Conservation (phyloP, 1,284 basidiomycete species). For the Papiliotrema flavescens region DNA sequence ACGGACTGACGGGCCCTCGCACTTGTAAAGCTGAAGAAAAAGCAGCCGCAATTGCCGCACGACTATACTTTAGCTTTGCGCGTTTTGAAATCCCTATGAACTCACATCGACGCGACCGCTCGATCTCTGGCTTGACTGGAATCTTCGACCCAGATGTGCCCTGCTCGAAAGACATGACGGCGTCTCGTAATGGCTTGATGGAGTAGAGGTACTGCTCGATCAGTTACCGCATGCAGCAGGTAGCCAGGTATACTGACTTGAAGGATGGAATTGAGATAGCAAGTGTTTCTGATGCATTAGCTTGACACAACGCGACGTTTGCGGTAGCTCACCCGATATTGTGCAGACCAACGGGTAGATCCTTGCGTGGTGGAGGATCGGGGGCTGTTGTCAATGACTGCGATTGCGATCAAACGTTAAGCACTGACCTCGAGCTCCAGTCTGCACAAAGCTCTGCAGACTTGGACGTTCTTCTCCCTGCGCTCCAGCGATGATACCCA, state of each 20-base stretch:
- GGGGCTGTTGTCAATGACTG: conserved; percentile 10
- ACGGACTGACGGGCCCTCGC: conserved; percentile 34
- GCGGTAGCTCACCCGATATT: conserved; percentile 43
- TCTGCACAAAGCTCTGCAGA: conserved; percentile 31
- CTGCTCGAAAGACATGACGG: conserved; percentile 37
- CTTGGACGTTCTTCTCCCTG: conserved; percentile 36
- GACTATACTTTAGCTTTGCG: conserved; percentile 21
- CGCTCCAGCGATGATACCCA: conserved; percentile 39
- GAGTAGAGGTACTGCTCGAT: conserved; percentile 42
- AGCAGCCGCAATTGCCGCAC: conserved; percentile 39
- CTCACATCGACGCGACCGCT: conserved; percentile 41
- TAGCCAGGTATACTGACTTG: conserved; percentile 10
- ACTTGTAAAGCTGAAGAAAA: conserved; percentile 41
- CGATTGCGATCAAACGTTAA: neutral
- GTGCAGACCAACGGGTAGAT: conserved; percentile 46
- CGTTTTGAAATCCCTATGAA: neutral
- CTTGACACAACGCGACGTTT: neutral
- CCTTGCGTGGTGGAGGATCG: conserved; percentile 28
- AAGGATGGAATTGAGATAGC: conserved; percentile 47
- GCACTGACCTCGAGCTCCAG: conserved; percentile 20
- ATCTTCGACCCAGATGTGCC: conserved; percentile 1
- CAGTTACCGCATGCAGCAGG: neutral
- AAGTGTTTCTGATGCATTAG: conserved; percentile 41
- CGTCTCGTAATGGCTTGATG: conserved; percentile 43
- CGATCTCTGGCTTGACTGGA: conserved; percentile 28